phyloP scores from a whole-genome alignment of 2,329 filamentous ascomycete genomes.

The Alternaria ventricosa region DNA sequence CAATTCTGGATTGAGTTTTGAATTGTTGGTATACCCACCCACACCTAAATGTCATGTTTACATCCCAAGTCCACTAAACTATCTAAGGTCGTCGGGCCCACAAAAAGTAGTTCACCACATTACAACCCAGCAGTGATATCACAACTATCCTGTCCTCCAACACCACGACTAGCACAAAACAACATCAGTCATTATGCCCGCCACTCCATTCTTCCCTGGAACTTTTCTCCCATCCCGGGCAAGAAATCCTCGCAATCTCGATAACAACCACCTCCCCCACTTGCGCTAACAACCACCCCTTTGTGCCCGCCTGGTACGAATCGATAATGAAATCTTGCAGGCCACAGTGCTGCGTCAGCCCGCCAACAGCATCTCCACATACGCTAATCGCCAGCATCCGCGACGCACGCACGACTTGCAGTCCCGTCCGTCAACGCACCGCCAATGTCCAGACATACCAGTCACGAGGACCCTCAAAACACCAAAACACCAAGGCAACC shows the following conservation, averaged over 20 bases:
- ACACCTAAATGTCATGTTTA: not conserved
- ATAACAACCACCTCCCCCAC: conserved; percentile 32
- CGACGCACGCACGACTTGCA: conserved; percentile 11
- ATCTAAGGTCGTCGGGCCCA: not conserved
- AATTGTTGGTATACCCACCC: not conserved
- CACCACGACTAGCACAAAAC: not conserved
- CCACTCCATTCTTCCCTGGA: conserved; percentile 14
- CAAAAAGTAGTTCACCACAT: not conserved
- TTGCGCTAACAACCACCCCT: conserved; percentile 32
- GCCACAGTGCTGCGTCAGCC: conserved; percentile 23
- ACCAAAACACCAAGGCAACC: not conserved
- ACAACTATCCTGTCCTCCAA: not conserved
- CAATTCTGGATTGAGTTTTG: not conserved
- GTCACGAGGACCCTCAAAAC: conserved; percentile 17
- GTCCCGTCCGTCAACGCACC: not conserved
- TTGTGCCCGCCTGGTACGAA: conserved; percentile 20
- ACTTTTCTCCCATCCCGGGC: conserved; percentile 27
- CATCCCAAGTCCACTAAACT: not conserved
- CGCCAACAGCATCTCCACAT: conserved; percentile 28
- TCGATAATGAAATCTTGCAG: conserved; percentile 19
- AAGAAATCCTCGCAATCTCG: conserved; percentile 17
- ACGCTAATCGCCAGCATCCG: conserved; percentile 31
- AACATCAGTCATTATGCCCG: not conserved
- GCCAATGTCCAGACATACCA: conserved; percentile 16
- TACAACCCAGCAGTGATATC: not conserved